Base-by-base conservation (phyloP, 2,329 filamentous ascomycete species). In the Setomelanomma holmii region DNA sequence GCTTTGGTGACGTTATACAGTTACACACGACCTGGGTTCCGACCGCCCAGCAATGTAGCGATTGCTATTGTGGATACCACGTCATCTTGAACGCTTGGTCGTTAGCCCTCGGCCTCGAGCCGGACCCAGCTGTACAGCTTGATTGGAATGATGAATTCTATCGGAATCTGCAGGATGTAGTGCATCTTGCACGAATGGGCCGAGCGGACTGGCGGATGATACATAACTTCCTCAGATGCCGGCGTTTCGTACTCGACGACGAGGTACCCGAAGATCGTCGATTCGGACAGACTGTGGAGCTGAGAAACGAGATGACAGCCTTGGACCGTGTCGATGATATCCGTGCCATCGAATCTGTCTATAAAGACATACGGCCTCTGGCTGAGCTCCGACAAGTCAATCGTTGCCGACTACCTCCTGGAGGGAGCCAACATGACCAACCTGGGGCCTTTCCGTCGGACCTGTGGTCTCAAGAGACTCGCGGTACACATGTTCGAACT, bases 21-120 rank as follows among this genome's bases (percentile, higher is more conserved):
- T 24, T 14, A 12, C 23, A 46, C 19, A 22, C 49, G 3, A 34
- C 17, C 3, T 61, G 55, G 51, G 12, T 54, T 4, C 40, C 38
- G 4, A 40, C 44, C 14, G 45, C 56, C 2, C 20, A 30, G 11
- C 60, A 64, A 22, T 48, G 36, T 0, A 34, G 24, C 1, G 30
- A 47, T 6, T 34, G 33, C 7, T 44, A 50, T 16, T 62, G 63
- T 21, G 61, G 61, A 4, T 63, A 59, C 36, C 53, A 56, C 20
- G 35, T 40, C 6, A 58, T 67, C 2, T 34, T 66, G 14, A 69
- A 61, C 40, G 63, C 50, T 2, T 69, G 60, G 64, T 21, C 54
- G 1, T 16, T 62, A 10, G 64, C 63, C n/a, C 30, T 68, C 22
- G 63, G 66, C 1, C 51, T 69, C 4, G 10, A 49, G 16, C 24